Evolutionary conservation across 2,329 filamentous ascomycete genomes (phyloP), one percentile per base, ranked within the genome.

Genomic region (Pestalotiopsis sp.): DNA sequence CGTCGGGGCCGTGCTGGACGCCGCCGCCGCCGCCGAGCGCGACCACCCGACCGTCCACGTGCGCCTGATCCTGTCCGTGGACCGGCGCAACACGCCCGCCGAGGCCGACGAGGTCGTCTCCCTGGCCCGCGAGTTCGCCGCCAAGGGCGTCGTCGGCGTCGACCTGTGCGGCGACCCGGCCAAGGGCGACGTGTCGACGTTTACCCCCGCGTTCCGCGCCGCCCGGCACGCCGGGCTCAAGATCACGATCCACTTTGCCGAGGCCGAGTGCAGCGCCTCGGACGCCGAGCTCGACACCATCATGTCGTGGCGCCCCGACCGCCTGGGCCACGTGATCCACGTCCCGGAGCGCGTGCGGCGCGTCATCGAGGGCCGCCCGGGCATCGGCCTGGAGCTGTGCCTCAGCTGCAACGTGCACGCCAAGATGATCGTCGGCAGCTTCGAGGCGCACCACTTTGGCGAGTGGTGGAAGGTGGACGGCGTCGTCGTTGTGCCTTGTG

Each of bases 361-460:
- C 58, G 83, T 87, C 71, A 92, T 85, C 67, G 77, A 80, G 11
- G 73, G 76, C 59, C 70, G 70, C 20, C 81, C 82, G 13, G 82
- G 82, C 1, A 75, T 94, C 35, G 92, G 91, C 2, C 78, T 96
- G 13, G 93, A 96, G 78, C 76, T 96, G 48, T 96, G 93, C 69
- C 80, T 96, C 69, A 93, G 90, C 71, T 95, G 93, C 78, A 96
- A 96, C 73, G 92, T 96, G 1, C 88, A 91, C 71, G 91, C 91
- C 1, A 89, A 88, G 71, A 89, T 96, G 88, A 89, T 91, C 64
- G 80, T 83, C 1, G 91, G 91, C 0, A 87, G 88, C 6, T 88
- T 86, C 69, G 83, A 85, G 67, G 89, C 89, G 62, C 93, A 96
- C 78, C 93, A 96, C 80, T 94, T 96, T 78, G 89, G 90, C 14